Conservation (phyloP, 208 protist genomes). For the Naegleria lovaniensis region DNA sequence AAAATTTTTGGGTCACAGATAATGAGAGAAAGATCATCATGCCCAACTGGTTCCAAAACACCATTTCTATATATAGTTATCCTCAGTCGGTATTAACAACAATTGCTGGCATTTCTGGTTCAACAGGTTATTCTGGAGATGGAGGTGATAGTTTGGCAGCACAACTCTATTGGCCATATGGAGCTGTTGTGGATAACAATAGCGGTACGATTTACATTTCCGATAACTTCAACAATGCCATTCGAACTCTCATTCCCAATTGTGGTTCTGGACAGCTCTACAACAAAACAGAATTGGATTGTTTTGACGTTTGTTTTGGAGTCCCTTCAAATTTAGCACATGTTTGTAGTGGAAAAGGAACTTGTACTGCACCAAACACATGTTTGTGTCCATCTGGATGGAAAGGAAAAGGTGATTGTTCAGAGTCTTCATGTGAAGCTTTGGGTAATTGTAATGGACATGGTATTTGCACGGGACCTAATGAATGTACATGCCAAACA, state of each 20-base stretch:
- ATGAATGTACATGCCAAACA: no score
- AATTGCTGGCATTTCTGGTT: no score
- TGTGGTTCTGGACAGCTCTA: background rate
- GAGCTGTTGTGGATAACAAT: background rate
- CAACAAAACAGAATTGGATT: background rate
- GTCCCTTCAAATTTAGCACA: background rate
- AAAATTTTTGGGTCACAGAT: no score
- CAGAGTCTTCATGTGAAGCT: no score
- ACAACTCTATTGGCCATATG: background rate
- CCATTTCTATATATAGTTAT: no score
- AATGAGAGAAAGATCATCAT: no score
- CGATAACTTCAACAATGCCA: background rate
- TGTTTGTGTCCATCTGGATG: background rate
- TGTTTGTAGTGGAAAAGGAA: background rate
- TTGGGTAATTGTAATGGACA: no score
- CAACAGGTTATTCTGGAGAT: background rate
- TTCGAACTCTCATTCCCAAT: background rate
- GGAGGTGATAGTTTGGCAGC: background rate
- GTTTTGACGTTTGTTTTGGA: background rate
- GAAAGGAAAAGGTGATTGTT: no score
- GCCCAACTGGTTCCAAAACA: no score
- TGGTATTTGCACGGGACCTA: no score
- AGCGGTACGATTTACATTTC: background rate
- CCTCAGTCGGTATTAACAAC: no score
- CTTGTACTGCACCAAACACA: background rate